Conservation (phyloP, 805 yeast genomes). For the Naumovozyma dairenensis region DNA sequence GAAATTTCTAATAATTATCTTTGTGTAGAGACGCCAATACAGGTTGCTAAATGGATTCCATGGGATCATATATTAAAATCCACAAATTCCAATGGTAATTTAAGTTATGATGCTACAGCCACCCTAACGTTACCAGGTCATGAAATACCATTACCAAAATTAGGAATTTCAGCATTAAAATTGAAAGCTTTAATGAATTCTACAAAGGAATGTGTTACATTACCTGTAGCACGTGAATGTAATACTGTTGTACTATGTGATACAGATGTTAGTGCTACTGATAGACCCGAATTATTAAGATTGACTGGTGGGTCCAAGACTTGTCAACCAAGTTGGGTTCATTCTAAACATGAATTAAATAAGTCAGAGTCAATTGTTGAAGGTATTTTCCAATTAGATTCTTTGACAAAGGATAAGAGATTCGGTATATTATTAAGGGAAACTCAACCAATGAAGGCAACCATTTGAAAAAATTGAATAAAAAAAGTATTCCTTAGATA, state of each 20-base stretch:
- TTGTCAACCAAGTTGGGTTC: constrained; percentile 78
- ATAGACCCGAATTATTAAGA: constrained; percentile 53
- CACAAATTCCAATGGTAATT: constrained; percentile 56
- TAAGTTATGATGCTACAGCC: constrained; percentile 57
- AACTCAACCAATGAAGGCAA: constrained; percentile 43
- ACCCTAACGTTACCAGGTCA: constrained; percentile 51
- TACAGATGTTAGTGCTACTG: constrained; percentile 31
- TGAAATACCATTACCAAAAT: constrained; percentile 65
- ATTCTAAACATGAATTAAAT: constrained; percentile 58
- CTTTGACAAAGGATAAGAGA: constrained; percentile 54
- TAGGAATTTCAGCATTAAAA: constrained; percentile 62
- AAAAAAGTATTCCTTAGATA: too few species aligned
- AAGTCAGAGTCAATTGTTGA: constrained; percentile 34
- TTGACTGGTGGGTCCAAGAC: constrained; percentile 70
- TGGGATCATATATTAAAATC: constrained; percentile 52
- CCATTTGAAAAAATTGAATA: too few species aligned
- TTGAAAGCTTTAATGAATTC: constrained; percentile 50
- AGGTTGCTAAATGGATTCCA: constrained; percentile 64
- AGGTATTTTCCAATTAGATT: constrained; percentile 45
- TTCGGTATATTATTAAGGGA: constrained; percentile 61
- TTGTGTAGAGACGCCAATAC: constrained; percentile 64
- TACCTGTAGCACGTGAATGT: constrained; percentile 68
- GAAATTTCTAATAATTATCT: constrained; percentile 77
- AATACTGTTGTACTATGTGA: constrained; percentile 60
- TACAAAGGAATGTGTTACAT: constrained; percentile 34